phyloP scores from a whole-genome alignment of 1,139 yeast genomes.

The Suhomyces ambrosiae region DNA sequence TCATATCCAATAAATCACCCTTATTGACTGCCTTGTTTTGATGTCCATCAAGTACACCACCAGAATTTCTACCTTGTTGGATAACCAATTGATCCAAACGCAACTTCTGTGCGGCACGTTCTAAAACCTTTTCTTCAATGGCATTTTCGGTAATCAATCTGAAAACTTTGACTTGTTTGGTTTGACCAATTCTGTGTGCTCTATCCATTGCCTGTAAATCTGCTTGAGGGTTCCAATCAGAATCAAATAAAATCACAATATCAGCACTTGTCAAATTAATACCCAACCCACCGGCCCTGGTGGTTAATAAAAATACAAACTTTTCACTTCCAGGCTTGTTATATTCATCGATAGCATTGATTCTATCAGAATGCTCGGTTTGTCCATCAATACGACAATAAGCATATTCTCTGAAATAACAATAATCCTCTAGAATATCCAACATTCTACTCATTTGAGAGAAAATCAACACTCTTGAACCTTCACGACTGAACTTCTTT shows the following conservation, averaged over 20 bases:
- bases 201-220: slow-evolving; percentile 88
- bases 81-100: slow-evolving; percentile 79
- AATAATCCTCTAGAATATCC: slow-evolving; percentile 78
- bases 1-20: slow-evolving; percentile 76
- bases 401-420: slow-evolving; percentile 64
- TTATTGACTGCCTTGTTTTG: slow-evolving; percentile 54
- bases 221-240: slow-evolving; percentile 89
- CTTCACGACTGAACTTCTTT: slow-evolving; percentile 63
- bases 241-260: slow-evolving; percentile 70
- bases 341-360: slow-evolving; percentile 74
- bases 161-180: slow-evolving; percentile 76
- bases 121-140: slow-evolving; percentile 77
- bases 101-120: slow-evolving; percentile 77
- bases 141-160: slow-evolving; percentile 79
- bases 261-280: slow-evolving; percentile 78
- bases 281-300: slow-evolving; percentile 89
- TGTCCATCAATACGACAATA: slow-evolving; percentile 84
- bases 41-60: slow-evolving; percentile 36
- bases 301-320: slow-evolving; percentile 70
- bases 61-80: slow-evolving; percentile 66
- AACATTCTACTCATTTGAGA: slow-evolving; percentile 83
- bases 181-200: slow-evolving; percentile 86
- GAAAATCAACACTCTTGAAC: slow-evolving; percentile 74
- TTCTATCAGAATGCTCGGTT: slow-evolving; percentile 76
- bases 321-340: slow-evolving; percentile 70